Percentiles rank a stretch among this genome's conserved stretches.
Conservation (phyloP, 179 eudicot species). For the Pouteria campechiana region DNA sequence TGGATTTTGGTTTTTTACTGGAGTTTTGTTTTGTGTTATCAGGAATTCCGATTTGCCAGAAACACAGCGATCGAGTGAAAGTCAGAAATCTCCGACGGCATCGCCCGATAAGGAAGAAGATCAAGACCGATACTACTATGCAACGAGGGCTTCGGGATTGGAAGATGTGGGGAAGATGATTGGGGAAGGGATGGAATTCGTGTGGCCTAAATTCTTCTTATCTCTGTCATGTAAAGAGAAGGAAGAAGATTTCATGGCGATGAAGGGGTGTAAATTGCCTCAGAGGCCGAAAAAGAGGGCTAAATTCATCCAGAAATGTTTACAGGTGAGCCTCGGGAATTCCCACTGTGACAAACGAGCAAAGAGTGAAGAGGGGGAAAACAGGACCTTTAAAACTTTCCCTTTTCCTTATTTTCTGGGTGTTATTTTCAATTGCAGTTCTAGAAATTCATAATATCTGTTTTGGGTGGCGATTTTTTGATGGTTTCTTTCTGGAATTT, state of each 20-base stretch:
- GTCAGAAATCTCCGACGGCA: slow-evolving; percentile 15
- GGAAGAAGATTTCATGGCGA: slow-evolving; percentile 60
- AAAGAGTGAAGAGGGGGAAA: too few species aligned
- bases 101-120: slow-evolving; percentile 56
- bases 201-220: slow-evolving; percentile 39
- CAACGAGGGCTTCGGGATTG: slow-evolving; percentile 10
- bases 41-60: slow-evolving; percentile 23
- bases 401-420: too few species aligned
- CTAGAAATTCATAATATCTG: too few species aligned
- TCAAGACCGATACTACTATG: slow-evolving; percentile 12
- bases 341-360: too few species aligned
- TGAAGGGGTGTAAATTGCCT: slow-evolving; percentile 52
- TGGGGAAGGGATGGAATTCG: slow-evolving; percentile 8
- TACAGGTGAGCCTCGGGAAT: slow-evolving; percentile 38
- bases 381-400: too few species aligned
- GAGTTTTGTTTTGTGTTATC: slow-evolving; percentile 3
- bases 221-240: slow-evolving; percentile 45
- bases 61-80: slow-evolving; percentile 15
- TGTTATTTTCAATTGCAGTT: too few species aligned
- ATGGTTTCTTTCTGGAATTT: too few species aligned
- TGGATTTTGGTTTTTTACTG: not conserved
- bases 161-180: slow-evolving; percentile 17
- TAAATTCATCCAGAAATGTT: slow-evolving; percentile 33
- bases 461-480: too few species aligned
- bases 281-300: slow-evolving; percentile 65